Conservation (phyloP, 2,329 filamentous ascomycete genomes). For the Kalmusia sp. region DNA sequence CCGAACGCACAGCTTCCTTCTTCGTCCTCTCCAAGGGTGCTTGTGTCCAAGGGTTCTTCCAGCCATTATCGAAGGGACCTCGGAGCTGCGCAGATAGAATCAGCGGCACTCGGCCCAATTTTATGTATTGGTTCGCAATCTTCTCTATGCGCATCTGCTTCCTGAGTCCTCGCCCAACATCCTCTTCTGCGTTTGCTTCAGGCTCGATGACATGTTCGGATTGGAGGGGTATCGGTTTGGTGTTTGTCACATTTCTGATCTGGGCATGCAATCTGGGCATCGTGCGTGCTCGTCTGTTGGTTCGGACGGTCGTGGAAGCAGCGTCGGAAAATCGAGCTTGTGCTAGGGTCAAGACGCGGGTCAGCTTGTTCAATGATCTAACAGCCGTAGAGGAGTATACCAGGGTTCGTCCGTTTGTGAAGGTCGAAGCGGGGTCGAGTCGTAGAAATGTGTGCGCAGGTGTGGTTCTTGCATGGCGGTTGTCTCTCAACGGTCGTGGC, state of each 20-base stretch:
- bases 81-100: conserved; percentile 67
- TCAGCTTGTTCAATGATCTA: background rate
- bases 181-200: conserved; percentile 57
- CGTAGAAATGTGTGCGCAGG: background rate
- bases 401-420: background rate
- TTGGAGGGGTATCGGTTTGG: conserved; percentile 24
- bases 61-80: conserved; percentile 64
- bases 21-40: conserved; percentile 8
- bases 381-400: background rate
- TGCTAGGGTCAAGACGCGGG: no score
- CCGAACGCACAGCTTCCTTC: background rate
- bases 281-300: conserved; percentile 1
- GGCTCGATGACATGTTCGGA: conserved; percentile 57
- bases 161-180: conserved; percentile 60
- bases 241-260: conserved; percentile 33
- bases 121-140: conserved; percentile 65
- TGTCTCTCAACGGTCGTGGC: background rate
- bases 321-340: no score
- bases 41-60: conserved; percentile 46
- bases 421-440: background rate
- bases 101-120: conserved; percentile 59
- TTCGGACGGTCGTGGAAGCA: background rate
- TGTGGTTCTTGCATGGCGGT: conserved; percentile 3
- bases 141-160: conserved; percentile 65
- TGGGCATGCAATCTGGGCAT: conserved; percentile 28